Evolutionary conservation across 2,329 filamentous ascomycete genomes (phyloP).

Genomic region (Dactylellina parvicollis): DNA sequence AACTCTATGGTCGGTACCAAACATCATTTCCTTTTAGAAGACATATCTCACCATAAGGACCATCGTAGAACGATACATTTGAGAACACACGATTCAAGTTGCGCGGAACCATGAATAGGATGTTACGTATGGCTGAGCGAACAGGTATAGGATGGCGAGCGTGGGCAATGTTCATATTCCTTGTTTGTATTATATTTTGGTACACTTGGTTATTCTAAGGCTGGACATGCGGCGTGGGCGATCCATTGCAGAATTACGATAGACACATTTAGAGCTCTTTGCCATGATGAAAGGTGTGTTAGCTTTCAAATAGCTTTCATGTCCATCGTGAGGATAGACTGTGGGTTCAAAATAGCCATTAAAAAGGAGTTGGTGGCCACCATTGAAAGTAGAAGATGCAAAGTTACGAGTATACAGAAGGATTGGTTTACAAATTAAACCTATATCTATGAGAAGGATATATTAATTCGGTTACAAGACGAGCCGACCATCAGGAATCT

Average conservation of each 20-base stretch:
- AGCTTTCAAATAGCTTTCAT: neutral
- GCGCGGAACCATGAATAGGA: slow-evolving; percentile 93
- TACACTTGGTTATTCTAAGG: slow-evolving; percentile 89
- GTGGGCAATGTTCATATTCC: slow-evolving; percentile 88
- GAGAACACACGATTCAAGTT: slow-evolving; percentile 83
- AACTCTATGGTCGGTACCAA: slow-evolving; percentile 76
- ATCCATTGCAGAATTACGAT: too few relatives aligned
- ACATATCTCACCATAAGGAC: neutral
- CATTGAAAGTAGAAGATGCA: too few relatives aligned
- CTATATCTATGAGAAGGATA: too few relatives aligned
- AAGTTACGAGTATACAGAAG: too few relatives aligned
- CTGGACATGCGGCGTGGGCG: too few relatives aligned
- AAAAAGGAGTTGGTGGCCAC: too few relatives aligned
- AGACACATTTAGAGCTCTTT: too few relatives aligned
- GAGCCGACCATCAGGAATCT: slow-evolving; percentile 14
- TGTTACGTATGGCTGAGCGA: slow-evolving; percentile 92
- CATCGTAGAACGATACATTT: slow-evolving; percentile 85
- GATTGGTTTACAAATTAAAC: too few relatives aligned
- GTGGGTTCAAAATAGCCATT: neutral
- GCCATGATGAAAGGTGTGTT: slow-evolving; percentile 10
- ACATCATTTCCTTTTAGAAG: neutral
- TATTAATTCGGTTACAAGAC: slow-evolving; percentile 2
- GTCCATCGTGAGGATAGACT: too few relatives aligned
- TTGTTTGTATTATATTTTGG: slow-evolving; percentile 82
- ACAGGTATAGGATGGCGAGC: slow-evolving; percentile 96